Evolutionary conservation across 108 stramenopile genomes (phyloP).

Genomic region (Cylindrotheca closterium): DNA sequence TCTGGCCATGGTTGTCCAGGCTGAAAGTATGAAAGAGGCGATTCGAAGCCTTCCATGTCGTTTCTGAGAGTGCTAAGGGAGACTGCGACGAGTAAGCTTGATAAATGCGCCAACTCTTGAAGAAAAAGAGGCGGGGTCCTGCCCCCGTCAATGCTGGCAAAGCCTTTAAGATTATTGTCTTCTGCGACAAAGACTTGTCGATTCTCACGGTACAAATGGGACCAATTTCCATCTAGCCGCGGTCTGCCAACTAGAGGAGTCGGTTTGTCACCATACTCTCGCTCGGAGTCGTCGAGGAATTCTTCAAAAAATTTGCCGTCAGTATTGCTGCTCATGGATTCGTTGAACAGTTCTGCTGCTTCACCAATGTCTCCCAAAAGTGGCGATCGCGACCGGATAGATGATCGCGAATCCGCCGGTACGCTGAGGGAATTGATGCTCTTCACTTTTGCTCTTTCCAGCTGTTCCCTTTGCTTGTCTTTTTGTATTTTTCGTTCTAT

Average conservation of each 20-base stretch:
- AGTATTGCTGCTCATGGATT: no score
- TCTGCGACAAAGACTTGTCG: constrained; percentile 1
- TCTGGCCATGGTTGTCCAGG: constrained; percentile 62
- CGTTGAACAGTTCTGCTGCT: neutral
- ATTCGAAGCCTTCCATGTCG: constrained; percentile 65
- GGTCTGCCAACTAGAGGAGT: constrained; percentile 44
- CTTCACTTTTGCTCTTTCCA: constrained; percentile 6
- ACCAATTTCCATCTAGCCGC: constrained; percentile 67
- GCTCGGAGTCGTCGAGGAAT: neutral
- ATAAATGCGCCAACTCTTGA: constrained; percentile 74
- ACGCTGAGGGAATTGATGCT: constrained; percentile 11
- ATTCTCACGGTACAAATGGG: constrained; percentile 28
- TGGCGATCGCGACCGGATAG: neutral
- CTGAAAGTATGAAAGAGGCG: constrained; percentile 51
- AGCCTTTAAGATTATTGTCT: constrained; percentile 35
- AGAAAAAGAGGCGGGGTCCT: constrained; percentile 70
- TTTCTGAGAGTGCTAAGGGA: constrained; percentile 72
- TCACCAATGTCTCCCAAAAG: neutral
- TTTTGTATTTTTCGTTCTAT: neutral
- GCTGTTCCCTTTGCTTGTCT: constrained; percentile 1
- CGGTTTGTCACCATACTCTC: constrained; percentile 1
- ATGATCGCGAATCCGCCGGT: neutral
- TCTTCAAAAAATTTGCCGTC: no score
- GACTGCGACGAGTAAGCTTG: constrained; percentile 60
- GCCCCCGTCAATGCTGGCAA: constrained; percentile 57